phyloP scores from a whole-genome alignment of 805 yeast species.

The Tanozyma kutaoensis region DNA sequence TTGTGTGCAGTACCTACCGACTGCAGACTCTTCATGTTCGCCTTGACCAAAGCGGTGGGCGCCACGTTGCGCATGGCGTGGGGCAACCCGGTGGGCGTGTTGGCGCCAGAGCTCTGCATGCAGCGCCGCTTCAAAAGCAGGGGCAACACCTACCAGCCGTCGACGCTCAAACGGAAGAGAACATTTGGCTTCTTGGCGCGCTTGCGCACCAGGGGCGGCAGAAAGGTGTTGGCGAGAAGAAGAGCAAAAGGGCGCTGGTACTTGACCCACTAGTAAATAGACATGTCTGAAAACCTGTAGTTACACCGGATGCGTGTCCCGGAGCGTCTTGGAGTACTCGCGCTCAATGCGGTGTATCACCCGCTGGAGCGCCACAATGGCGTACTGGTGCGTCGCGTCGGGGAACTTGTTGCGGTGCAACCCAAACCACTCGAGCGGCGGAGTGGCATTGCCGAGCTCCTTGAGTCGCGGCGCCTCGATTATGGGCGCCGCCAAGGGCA shows the following conservation, averaged over 20 bases:
- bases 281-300: no score
- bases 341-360: slow-evolving; percentile 56
- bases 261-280: slow-evolving; percentile 56
- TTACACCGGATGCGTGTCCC: no score
- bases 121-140: slow-evolving; percentile 71
- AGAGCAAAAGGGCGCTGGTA: slow-evolving; percentile 90
- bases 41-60: no score
- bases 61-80: no score
- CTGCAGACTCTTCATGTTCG: no score
- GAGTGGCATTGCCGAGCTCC: slow-evolving; percentile 94
- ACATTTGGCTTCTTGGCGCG: slow-evolving; percentile 83
- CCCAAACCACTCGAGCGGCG: slow-evolving; percentile 98
- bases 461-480: slow-evolving; percentile 83
- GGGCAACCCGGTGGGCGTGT: no score
- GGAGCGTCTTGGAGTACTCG: slow-evolving; percentile 6
- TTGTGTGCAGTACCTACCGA: no score
- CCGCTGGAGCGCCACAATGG: slow-evolving; percentile 61
- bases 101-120: no score
- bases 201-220: slow-evolving; percentile 59
- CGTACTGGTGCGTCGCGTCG: slow-evolving; percentile 68
- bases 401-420: slow-evolving; percentile 81
- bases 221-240: slow-evolving; percentile 67
- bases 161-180: slow-evolving; percentile 81
- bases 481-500: slow-evolving; percentile 59
- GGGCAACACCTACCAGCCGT: slow-evolving; percentile 94